A percentile compares a stretch with the other conserved stretches of the same genome.
Evolutionary conservation across 495 filamentous ascomycete species (phyloP).

Genomic region (Trichoderma orchidacearum): DNA sequence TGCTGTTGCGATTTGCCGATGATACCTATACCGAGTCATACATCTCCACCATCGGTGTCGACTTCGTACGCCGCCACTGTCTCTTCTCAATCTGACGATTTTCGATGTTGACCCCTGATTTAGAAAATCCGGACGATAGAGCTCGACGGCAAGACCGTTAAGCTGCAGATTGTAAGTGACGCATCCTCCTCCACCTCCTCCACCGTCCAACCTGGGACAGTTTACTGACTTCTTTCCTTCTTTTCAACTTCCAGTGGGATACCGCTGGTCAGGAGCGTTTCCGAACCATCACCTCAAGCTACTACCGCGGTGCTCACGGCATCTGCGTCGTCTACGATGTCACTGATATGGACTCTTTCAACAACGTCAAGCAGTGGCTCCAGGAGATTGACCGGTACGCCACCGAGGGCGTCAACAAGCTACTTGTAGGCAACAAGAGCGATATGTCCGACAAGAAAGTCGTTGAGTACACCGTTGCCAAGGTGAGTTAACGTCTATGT

Average conservation of each 20-base stretch:
- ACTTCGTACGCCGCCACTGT: conserved; percentile 60
- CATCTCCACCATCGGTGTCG: conserved; percentile 98
- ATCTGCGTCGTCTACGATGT: conserved; percentile 99
- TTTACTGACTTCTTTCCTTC: conserved; percentile 2
- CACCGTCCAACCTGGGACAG: background rate
- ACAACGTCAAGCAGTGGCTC: conserved; percentile 99
- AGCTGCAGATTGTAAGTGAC: conserved; percentile 86
- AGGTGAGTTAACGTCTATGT: conserved; percentile 41
- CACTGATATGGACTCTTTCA: conserved; percentile 99
- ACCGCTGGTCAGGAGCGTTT: conserved; percentile 98
- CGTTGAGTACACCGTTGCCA: conserved; percentile 97
- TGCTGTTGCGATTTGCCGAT: conserved; percentile 94
- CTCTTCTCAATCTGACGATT: background rate
- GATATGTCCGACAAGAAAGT: conserved; percentile 99
- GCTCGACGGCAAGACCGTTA: conserved; percentile 97
- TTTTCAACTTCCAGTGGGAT: conserved; percentile 75
- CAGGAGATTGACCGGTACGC: conserved; percentile 99
- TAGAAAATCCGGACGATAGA: conserved; percentile 99
- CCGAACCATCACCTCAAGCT: conserved; percentile 98
- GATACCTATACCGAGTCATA: conserved; percentile 99
- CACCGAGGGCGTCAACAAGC: conserved; percentile 97
- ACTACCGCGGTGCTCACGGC: conserved; percentile 95
- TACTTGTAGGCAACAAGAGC: conserved; percentile 98
- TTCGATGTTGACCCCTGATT: conserved; percentile 13
- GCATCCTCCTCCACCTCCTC: background rate